phyloP scores from a whole-genome alignment of 441 rosid species.

The Adansonia grandidieri region DNA sequence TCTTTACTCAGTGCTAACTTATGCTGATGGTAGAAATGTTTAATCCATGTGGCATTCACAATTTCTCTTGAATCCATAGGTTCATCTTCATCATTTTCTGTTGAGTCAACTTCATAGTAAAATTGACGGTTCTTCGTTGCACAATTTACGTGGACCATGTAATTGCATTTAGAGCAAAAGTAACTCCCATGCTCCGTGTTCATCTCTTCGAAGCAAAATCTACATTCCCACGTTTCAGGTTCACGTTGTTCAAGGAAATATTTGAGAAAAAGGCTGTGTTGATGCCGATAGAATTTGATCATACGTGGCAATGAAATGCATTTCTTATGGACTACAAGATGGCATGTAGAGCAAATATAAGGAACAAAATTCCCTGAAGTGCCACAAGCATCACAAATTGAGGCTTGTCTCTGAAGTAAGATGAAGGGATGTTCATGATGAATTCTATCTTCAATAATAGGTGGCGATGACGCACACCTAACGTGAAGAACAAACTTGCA shows the following conservation, averaged over 20 bases:
- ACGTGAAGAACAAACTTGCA: not conserved
- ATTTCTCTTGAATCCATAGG: not conserved
- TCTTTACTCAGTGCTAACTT: not conserved
- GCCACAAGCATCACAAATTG: slow-evolving; percentile 14
- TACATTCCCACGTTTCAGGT: not conserved
- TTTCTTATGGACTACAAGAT: no score
- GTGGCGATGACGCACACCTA: not conserved
- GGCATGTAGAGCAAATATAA: not conserved
- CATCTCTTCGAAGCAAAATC: not conserved
- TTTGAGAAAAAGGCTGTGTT: no score
- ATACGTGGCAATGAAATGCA: no score
- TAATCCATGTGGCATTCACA: not conserved
- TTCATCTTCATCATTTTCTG: not conserved
- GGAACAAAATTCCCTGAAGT: not conserved
- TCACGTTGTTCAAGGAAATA: not conserved
- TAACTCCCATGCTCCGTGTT: slow-evolving; percentile 5
- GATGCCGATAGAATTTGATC: no score
- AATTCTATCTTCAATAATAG: not conserved
- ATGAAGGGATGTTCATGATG: not conserved
- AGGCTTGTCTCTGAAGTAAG: not conserved
- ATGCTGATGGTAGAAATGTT: slow-evolving; percentile 1
- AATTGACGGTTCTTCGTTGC: accelerated
- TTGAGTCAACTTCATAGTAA: not conserved
- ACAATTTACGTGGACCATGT: slow-evolving; percentile 17
- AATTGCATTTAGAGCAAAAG: not conserved